These are phyloP conservation scores for Symmetrospora coprosmae DNA, from an alignment of 768 basidiomycete species.

Conservation along the genomic window DNA sequence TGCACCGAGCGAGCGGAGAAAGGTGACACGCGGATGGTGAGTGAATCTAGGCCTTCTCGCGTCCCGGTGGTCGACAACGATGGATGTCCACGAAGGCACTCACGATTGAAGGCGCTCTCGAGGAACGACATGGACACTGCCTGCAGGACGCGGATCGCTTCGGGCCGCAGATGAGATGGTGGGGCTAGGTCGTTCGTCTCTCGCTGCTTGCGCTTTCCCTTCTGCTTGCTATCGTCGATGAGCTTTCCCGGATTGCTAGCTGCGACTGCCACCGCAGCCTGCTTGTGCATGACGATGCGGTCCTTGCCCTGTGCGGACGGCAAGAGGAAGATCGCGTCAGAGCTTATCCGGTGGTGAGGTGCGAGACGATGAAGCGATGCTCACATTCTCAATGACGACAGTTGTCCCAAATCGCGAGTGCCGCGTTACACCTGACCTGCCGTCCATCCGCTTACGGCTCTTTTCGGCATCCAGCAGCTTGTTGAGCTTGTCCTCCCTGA, in stretches of 20 bases:
- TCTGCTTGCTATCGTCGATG: constrained; percentile 56
- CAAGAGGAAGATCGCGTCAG: background rate
- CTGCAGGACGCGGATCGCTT: constrained; percentile 44
- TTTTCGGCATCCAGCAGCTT: constrained; percentile 66
- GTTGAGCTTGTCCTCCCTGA: constrained; percentile 42
- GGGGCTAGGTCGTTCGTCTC: constrained; percentile 36
- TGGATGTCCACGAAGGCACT: no score
- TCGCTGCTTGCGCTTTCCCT: constrained; percentile 44
- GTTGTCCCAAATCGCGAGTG: constrained; percentile 97
- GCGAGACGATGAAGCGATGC: no score
- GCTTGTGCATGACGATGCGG: constrained; percentile 59
- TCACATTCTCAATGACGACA: constrained; percentile 54
- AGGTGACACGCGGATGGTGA: background rate
- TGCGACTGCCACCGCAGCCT: constrained; percentile 59
- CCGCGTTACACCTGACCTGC: constrained; percentile 52
- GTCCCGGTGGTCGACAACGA: background rate
- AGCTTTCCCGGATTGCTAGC: constrained; percentile 44
- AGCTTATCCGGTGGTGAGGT: background rate
- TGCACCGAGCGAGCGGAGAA: constrained; percentile 35
- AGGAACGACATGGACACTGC: constrained; percentile 59
- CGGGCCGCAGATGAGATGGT: constrained; percentile 34
- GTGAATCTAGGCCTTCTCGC: background rate
- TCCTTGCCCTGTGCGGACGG: constrained; percentile 37
- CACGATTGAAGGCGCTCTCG: constrained; percentile 76
- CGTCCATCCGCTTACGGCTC: constrained; percentile 47